Percentiles rank a stretch among this genome's conserved stretches.
These are phyloP conservation scores for Cercophora sp. DNA, from an alignment of 495 filamentous ascomycete genomes.

Conservation along the genomic window DNA sequence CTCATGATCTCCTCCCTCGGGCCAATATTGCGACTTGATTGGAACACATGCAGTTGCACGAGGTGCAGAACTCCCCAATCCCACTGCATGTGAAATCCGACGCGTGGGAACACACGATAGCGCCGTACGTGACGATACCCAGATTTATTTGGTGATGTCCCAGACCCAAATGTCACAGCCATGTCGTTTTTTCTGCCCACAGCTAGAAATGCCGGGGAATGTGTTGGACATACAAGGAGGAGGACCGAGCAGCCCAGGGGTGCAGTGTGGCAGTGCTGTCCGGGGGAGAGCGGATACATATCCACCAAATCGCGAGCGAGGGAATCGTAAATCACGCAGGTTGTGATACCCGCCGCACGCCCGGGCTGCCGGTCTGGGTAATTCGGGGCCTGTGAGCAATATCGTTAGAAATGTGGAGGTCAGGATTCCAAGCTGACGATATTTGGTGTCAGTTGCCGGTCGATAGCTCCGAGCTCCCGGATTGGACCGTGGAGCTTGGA, in stretches of 20 bases:
- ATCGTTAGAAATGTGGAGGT: not conserved
- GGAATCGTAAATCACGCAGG: constrained; percentile 3
- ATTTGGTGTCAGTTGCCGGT: not conserved
- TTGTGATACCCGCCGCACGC: not conserved
- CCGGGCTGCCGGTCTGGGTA: constrained; percentile 3
- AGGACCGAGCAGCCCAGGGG: not conserved
- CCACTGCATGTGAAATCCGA: not conserved
- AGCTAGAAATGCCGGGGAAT: not conserved
- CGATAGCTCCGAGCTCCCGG: constrained; percentile 8
- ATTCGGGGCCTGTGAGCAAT: not conserved
- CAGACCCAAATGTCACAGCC: not conserved
- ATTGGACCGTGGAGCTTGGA: constrained; percentile 6
- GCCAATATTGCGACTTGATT: not conserved
- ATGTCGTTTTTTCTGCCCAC: constrained; percentile 1
- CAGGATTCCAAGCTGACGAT: not conserved
- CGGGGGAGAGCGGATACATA: not conserved
- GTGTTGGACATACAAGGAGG: not conserved
- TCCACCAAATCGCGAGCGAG: not conserved
- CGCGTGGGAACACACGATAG: not conserved
- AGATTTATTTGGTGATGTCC: not conserved
- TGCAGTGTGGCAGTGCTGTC: constrained; percentile 6
- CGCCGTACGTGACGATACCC: constrained; percentile 1
- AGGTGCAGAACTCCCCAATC: not conserved
- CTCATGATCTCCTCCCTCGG: not conserved
- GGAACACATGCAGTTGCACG: not conserved